phyloP scores from a whole-genome alignment of 2,329 filamentous ascomycete species.

The Trichophaea hybrida region DNA sequence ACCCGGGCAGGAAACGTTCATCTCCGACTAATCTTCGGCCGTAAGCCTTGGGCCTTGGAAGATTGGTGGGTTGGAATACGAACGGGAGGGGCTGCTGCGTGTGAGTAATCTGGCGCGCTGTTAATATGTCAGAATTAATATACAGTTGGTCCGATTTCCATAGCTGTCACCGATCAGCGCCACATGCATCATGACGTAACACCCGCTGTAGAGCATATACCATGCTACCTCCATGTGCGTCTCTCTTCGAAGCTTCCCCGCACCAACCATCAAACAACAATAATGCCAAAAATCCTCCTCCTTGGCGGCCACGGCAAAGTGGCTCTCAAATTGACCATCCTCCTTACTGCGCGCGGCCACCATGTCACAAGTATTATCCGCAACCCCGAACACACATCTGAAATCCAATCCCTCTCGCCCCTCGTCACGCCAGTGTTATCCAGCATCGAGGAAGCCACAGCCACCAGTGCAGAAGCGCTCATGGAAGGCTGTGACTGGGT shows the following conservation, averaged over 20 bases:
- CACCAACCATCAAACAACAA: neutral
- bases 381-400: conserved; percentile 48
- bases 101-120: too few species aligned
- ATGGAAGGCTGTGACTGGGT: conserved; percentile 41
- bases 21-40: too few species aligned
- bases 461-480: conserved; percentile 7
- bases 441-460: conserved; percentile 54
- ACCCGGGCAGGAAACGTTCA: too few species aligned
- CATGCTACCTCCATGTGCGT: too few species aligned
- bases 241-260: neutral
- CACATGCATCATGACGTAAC: too few species aligned
- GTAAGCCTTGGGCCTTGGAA: too few species aligned
- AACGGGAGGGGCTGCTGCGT: too few species aligned
- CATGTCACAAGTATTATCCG: conserved; percentile 67
- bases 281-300: conserved; percentile 43
- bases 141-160: too few species aligned
- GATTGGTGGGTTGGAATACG: too few species aligned
- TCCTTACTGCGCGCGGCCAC: conserved; percentile 61
- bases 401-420: conserved; percentile 49
- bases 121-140: too few species aligned
- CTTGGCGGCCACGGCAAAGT: conserved; percentile 74
- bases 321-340: conserved; percentile 57
- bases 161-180: too few species aligned
- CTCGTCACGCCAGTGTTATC: conserved; percentile 54
- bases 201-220: too few species aligned